Evolutionary conservation across 1,284 basidiomycete species (phyloP), one percentile per base, ranked within the genome.

Genomic region (Cutaneotrichosporon cutaneum): DNA sequence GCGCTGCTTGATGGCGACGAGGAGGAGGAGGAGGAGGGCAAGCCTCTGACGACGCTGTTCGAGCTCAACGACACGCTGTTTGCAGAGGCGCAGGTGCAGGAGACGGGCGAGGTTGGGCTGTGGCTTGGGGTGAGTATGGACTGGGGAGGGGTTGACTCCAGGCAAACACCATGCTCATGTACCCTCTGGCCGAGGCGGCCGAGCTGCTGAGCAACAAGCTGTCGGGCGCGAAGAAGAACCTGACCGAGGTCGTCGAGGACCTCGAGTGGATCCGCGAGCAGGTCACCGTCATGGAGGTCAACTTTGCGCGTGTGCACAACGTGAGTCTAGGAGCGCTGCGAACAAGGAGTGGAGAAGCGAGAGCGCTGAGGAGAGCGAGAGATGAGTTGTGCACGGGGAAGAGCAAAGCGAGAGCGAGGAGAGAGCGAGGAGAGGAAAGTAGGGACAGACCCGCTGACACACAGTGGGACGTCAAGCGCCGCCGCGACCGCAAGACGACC

Each of bases 91-190:
- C 85, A 89, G 68, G 81, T 98, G 5, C 87, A 92, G 51, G 88
- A 94, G 64, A 89, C 88, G 0, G 92, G 95, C 61, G 88, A 88
- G 0, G 94, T 98, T 11, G 93, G 89, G 72, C 82, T 99, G 33
- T 99, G 95, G 95, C 87, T 99, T 24, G 95, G 96, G 18, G 95
- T 97, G 80, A 80, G 90, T 83, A 13, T 7, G 35, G 33, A 8
- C 1, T 14, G 16, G 16, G 27, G 5, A 1, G 5, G n/a, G 21
- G 42, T 58, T 59, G 22, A 60, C 55, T 57, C 18, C 69, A 93
- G 94, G 95, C 96, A 44, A 98, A 98, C 68, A 93, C 95, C 3
- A 98, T 99, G 95, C 84, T 99, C 3, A 90, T 94, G 2, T 99
- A 99, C 81, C 90, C 90, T 64, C 82, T 97, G 24, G 85, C 87